Conservation (phyloP, 495 filamentous ascomycete genomes). For the Massariosphaeria phaeospora region DNA sequence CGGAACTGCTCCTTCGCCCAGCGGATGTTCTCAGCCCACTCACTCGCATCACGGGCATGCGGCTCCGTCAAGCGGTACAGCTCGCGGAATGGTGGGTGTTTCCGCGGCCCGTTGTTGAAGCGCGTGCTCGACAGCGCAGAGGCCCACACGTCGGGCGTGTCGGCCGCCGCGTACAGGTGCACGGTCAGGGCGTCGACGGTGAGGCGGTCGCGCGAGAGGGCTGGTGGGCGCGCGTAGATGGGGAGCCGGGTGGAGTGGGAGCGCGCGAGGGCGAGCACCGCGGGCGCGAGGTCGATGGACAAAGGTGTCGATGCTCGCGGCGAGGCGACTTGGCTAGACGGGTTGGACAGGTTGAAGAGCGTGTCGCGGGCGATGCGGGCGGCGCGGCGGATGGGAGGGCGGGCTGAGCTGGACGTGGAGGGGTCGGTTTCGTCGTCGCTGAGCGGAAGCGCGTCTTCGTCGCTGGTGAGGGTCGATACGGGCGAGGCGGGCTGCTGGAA, state of each 20-base stretch:
- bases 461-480: too few relatives aligned
- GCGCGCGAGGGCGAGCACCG: background rate
- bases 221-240: background rate
- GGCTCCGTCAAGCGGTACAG: slow-evolving; percentile 3
- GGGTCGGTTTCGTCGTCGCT: too few relatives aligned
- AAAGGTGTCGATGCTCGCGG: too few relatives aligned
- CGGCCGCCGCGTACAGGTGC: slow-evolving; percentile 3
- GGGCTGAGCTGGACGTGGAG: too few relatives aligned
- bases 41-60: background rate
- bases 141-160: background rate
- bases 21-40: slow-evolving; percentile 20
- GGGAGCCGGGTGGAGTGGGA: background rate
- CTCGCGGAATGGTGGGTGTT: slow-evolving; percentile 3
- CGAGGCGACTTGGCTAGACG: background rate
- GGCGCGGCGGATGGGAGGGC: background rate
- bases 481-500: too few relatives aligned
- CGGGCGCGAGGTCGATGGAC: background rate
- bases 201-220: background rate
- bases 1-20: slow-evolving; percentile 14
- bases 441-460: too few relatives aligned
- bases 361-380: background rate
- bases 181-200: background rate
- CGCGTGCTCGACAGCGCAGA: slow-evolving; percentile 1
- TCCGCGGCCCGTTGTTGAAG: slow-evolving; percentile 2
- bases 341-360: background rate